Base-by-base conservation (phyloP, 768 basidiomycete species). In the Fibroporia radiculosa region DNA sequence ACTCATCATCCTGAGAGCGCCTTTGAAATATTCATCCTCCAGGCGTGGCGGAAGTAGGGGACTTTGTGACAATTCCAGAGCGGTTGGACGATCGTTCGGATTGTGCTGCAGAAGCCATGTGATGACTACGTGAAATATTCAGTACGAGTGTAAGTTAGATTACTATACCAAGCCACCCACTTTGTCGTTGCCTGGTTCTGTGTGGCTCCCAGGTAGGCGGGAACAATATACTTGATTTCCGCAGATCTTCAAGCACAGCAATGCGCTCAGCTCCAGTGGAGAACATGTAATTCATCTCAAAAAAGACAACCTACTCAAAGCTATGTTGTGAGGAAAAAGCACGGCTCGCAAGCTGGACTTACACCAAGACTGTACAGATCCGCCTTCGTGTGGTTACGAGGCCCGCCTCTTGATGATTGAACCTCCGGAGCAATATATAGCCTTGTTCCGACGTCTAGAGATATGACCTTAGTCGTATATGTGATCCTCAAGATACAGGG, bases 351-450 rank as follows among this genome's bases (percentile, higher is more conserved):
- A 26, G 20, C 1, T 1, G 3, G 7, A 69, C 81, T 41, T 58
- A 91, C 90, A 19, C 93, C 93, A 8, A 95, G 75, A 61, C 90
- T 92, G 59, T 93, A 97, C 75, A 97, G 83, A 56, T 97, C 93
- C 0, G 91, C 93, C 56, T 93, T 95, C 27, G 71, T 78, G 52
- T 90, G 88, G 56, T 89, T 84, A 40, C 80, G 71, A n/a, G 80
- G 80, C 0, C 78, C 67, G 13, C 58, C 57, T 39, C 74, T 36
- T 69, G 73, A 53, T 1, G 77, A 80, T 46, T 80, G 77, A 8
- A 95, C 85, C 59, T 96, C 93, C 0, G 93, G 93, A 0, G 93
- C 93, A 40, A 95, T 93, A 59, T 96, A 97, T 16, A 96, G 62
- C 43, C 79, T 78, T 0, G 93, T 97, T 43, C 93, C 93, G 12